Evolutionary conservation across 345 rosid genomes (phyloP).

Genomic region (Euphorbia tirucalli): DNA sequence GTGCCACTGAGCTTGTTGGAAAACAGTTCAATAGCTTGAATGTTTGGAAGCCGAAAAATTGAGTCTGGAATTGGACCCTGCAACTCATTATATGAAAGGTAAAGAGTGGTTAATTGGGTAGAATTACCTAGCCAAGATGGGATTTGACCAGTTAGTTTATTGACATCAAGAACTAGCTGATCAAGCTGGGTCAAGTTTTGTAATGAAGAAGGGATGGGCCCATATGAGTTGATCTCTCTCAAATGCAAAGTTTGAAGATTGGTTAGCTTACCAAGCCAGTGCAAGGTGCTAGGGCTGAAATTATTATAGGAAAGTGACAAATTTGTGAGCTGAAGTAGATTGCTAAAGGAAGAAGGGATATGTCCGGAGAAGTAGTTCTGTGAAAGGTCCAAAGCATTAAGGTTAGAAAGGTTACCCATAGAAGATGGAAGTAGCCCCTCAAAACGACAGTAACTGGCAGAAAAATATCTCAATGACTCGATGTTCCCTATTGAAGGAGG

Average conservation of each 20-base stretch:
- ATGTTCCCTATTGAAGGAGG: neutral
- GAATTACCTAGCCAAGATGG: conserved; percentile 16
- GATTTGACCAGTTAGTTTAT: neutral
- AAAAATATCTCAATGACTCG: neutral
- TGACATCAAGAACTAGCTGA: neutral
- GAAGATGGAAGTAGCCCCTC: conserved; percentile 12
- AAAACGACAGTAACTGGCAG: neutral
- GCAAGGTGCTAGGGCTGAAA: neutral
- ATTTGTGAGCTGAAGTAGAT: neutral
- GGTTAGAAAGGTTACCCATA: conserved; percentile 10
- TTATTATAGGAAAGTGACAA: neutral
- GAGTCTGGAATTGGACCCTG: conserved; percentile 24
- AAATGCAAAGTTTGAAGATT: too few relatives aligned
- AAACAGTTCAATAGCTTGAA: neutral
- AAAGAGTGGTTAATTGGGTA: neutral
- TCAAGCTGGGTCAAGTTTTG: neutral
- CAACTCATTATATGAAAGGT: conserved; percentile 5
- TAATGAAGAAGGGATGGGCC: too few relatives aligned
- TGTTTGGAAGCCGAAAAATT: conserved; percentile 14
- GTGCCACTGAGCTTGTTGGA: conserved; percentile 19
- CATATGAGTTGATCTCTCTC: too few relatives aligned
- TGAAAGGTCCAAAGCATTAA: neutral
- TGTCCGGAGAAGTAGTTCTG: neutral
- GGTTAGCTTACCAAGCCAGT: neutral
- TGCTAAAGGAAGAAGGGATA: neutral